Evolutionary conservation across 306 rosid species (phyloP).

Genomic region (Vigna unguiculata): DNA sequence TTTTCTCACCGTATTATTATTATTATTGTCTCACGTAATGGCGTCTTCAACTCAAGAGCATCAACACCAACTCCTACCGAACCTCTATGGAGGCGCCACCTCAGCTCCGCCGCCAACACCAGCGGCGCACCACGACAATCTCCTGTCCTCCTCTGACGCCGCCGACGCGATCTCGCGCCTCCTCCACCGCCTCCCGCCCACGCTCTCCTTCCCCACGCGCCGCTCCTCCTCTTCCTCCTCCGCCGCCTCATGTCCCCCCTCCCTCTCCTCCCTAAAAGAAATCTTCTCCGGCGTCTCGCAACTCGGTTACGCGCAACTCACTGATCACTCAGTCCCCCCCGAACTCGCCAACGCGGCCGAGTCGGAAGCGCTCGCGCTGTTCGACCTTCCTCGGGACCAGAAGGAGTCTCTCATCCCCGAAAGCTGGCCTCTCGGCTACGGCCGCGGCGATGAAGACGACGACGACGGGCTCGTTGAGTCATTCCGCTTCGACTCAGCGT

Average conservation of each 20-base stretch:
- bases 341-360: slow-evolving; percentile 78
- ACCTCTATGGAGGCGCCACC: slow-evolving; percentile 68
- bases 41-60: slow-evolving; percentile 62
- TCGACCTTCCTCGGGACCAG: slow-evolving; percentile 56
- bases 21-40: slow-evolving; percentile 46
- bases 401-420: slow-evolving; percentile 58
- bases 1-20: neutral
- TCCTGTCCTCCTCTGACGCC: slow-evolving; percentile 51
- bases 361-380: slow-evolving; percentile 69
- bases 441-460: slow-evolving; percentile 43
- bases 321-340: slow-evolving; percentile 58
- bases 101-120: slow-evolving; percentile 96
- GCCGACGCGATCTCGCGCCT: slow-evolving; percentile 78
- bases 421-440: slow-evolving; percentile 84
- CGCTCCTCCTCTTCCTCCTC: slow-evolving; percentile 40
- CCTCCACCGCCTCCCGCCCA: slow-evolving; percentile 83
- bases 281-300: slow-evolving; percentile 55
- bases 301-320: slow-evolving; percentile 80
- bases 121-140: slow-evolving; percentile 49
- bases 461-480: slow-evolving; percentile 59
- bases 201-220: slow-evolving; percentile 75
- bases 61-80: slow-evolving; percentile 44
- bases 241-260: slow-evolving; percentile 57
- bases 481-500: slow-evolving; percentile 61
- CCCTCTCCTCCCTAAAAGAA: slow-evolving; percentile 49